A percentile compares a stretch with the other conserved stretches of the same genome.
Evolutionary conservation across 371 early-diverging fungal species (phyloP).

Genomic region (Saksenaea oblongispora): DNA sequence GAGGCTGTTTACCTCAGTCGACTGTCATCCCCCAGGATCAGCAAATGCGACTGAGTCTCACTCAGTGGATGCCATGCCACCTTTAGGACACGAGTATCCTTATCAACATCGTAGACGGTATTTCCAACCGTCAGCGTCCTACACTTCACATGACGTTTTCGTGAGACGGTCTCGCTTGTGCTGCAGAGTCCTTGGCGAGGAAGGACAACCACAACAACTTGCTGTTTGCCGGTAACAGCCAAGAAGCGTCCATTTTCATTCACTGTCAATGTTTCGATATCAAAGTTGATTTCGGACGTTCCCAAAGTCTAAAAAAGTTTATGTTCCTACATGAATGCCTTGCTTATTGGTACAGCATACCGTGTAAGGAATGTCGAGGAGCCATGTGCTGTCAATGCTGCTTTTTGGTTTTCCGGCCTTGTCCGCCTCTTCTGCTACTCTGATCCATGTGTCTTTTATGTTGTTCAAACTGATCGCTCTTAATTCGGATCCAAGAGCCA

Average conservation of each 20-base stretch:
- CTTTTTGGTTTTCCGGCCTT: not conserved
- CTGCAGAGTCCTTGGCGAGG: slow-evolving; percentile 30
- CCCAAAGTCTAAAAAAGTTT: slow-evolving; percentile 26
- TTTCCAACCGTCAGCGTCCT: slow-evolving; percentile 31
- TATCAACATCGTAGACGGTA: slow-evolving; percentile 10
- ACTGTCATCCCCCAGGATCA: slow-evolving; percentile 36
- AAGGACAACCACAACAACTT: slow-evolving; percentile 32
- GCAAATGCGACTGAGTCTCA: slow-evolving; percentile 40
- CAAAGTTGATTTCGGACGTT: slow-evolving; percentile 41
- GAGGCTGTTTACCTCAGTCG: slow-evolving; percentile 26
- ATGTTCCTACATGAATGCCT: not conserved
- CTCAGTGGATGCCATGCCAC: slow-evolving; percentile 50
- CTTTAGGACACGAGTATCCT: slow-evolving; percentile 25
- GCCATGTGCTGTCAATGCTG: slow-evolving; percentile 22
- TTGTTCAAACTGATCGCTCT: slow-evolving; percentile 35
- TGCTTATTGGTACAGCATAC: slow-evolving; percentile 16
- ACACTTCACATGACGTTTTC: slow-evolving; percentile 12
- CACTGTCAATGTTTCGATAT: slow-evolving; percentile 25
- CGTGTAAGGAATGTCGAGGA: slow-evolving; percentile 38
- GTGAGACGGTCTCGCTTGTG: slow-evolving; percentile 13
- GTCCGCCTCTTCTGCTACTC: slow-evolving; percentile 15
- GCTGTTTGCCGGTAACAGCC: slow-evolving; percentile 29
- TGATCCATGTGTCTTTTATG: slow-evolving; percentile 44
- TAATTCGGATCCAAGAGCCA: slow-evolving; percentile 37
- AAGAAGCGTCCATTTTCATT: slow-evolving; percentile 37